These are phyloP conservation scores for Auriscalpium orientale DNA, from an alignment of 768 basidiomycete genomes.

Conservation along the genomic window DNA sequence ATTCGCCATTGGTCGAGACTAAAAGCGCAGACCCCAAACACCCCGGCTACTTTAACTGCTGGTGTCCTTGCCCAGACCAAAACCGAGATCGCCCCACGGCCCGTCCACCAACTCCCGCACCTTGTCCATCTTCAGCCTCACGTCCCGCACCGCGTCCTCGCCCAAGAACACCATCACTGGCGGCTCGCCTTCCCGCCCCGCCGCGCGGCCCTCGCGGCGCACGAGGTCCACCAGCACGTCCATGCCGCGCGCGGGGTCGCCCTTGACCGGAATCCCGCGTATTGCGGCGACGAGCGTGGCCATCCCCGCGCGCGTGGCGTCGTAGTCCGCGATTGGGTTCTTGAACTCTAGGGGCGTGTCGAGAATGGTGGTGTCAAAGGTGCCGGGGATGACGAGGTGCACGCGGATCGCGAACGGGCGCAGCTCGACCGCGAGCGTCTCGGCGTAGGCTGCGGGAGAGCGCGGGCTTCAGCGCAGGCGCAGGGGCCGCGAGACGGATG, in stretches of 20 bases:
- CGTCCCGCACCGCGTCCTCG: slow-evolving; percentile 11
- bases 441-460: neutral
- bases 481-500: neutral
- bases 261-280: neutral
- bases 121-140: slow-evolving; percentile 1
- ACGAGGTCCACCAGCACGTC: slow-evolving; percentile 13
- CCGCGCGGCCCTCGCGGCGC: slow-evolving; percentile 12
- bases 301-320: neutral
- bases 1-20: slow-evolving; percentile 10
- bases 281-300: neutral
- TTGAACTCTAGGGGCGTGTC: neutral
- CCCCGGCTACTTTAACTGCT: neutral
- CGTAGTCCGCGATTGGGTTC: slow-evolving; percentile 1
- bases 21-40: neutral
- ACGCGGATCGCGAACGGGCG: slow-evolving; percentile 12
- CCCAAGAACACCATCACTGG: slow-evolving; percentile 12
- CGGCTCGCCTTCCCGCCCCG: neutral
- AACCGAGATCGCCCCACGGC: neutral
- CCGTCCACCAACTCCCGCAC: slow-evolving; percentile 4
- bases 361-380: slow-evolving; percentile 6
- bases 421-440: slow-evolving; percentile 12
- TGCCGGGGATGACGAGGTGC: slow-evolving; percentile 7
- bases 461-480: neutral
- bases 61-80: too few relatives aligned
- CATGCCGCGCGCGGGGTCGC: slow-evolving; percentile 10